Base-by-base conservation (phyloP, 2,329 filamentous ascomycete genomes). In the Colletotrichum camelliae region DNA sequence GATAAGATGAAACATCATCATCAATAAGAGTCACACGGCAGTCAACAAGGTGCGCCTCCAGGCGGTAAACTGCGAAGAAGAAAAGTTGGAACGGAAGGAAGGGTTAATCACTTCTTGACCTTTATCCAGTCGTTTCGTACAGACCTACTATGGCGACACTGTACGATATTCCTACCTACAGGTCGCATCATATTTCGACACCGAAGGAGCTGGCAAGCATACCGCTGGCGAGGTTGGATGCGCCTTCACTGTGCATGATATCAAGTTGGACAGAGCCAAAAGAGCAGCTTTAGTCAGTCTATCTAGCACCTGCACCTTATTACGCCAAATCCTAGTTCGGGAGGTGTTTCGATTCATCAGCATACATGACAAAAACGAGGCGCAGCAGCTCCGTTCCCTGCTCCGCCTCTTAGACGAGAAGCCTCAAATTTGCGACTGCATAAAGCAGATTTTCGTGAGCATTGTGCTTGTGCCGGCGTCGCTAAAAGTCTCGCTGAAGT, bases 371-470 rank as follows among this genome's bases (percentile, higher is more conserved):
- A 43, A 43, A 43, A 43, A 43, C 9, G 18, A 43, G n/a, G 39
- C 39, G n/a, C 39, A n/a, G 5, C n/a, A n/a, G 39, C 39, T 43
- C 21, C 10, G 0, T 18, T 43, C 39, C 1, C 0, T 43, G 0
- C 39, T 43, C 39, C 1, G 18, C 39, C 39, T 43, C n/a, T 5
- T 43, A 6, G 18, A 43, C 39, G 39, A 43, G 18, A 43, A 43
- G 6, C 39, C 39, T 43, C 39, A 43, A n/a, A 43, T 43, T 18
- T 43, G 39, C 39, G 39, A n/a, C 39, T 43, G 9, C 18, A 6
- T 43, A n/a, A 43, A 43, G 18, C 39, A n/a, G 39, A 0, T 3
- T 43, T 43, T 43, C 39, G 39, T 43, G 18, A 43, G 18, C 9
- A n/a, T 43, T 1, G 10, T 18, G 39, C 18, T 43, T 43, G 0